Evolutionary conservation across 108 stramenopile species (phyloP).

Genomic region (Asterionellopsis glacialis): DNA sequence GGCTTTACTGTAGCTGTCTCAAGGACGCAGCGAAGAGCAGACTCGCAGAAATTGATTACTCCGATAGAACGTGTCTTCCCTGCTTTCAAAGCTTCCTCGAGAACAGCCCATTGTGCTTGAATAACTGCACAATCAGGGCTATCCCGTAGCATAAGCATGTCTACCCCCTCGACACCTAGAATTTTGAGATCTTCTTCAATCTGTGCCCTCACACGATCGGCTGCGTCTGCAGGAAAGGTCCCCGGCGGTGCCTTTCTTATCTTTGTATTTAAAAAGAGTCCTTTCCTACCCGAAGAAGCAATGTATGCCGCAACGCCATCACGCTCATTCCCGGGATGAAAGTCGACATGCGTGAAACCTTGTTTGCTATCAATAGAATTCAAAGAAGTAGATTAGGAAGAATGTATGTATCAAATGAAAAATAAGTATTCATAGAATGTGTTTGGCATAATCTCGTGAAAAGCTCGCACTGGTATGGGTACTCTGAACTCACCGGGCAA

Average conservation of each 20-base stretch:
- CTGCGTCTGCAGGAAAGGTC: slow-evolving; percentile 39
- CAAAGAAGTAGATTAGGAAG: no score
- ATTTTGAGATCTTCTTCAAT: slow-evolving; percentile 42
- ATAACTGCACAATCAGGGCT: slow-evolving; percentile 41
- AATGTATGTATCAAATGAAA: no score
- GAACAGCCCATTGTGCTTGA: slow-evolving; percentile 45
- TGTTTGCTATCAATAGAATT: background rate
- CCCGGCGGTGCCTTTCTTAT: slow-evolving; percentile 45
- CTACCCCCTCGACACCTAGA: slow-evolving; percentile 29
- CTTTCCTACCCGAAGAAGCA: slow-evolving; percentile 6
- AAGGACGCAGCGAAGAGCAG: slow-evolving; percentile 26
- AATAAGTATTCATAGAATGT: no score
- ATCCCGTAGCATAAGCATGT: slow-evolving; percentile 58
- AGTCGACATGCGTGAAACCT: slow-evolving; percentile 49
- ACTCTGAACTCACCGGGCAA: slow-evolving; percentile 12
- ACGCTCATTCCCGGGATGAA: slow-evolving; percentile 52
- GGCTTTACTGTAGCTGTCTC: slow-evolving; percentile 38
- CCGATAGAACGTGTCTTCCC: slow-evolving; percentile 37
- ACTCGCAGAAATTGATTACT: slow-evolving; percentile 47
- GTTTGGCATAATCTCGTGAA: background rate
- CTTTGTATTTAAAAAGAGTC: slow-evolving; percentile 51
- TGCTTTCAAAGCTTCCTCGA: slow-evolving; percentile 37
- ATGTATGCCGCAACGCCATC: slow-evolving; percentile 44
- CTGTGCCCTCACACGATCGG: slow-evolving; percentile 20
- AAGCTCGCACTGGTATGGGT: background rate